Conservation (phyloP, 164 flowering plant species). For the Tinospora cordifolia region DNA sequence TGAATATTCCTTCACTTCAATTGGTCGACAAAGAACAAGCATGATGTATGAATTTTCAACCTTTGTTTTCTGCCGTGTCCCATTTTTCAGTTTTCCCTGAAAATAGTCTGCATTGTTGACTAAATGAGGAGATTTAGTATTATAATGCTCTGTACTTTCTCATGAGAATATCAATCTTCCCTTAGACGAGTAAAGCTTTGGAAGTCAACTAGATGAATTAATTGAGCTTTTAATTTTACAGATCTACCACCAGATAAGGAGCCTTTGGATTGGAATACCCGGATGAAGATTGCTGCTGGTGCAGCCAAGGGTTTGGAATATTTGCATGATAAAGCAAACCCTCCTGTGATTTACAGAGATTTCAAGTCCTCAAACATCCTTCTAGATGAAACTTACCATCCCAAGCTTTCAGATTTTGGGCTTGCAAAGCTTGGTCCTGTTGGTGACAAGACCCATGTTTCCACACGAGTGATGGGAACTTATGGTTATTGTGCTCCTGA, state of each 20-base stretch:
- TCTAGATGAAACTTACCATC: conserved; percentile 75
- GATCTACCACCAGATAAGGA: conserved; percentile 73
- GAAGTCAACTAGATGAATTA: conserved; percentile 3
- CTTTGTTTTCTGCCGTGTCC: too few relatives aligned
- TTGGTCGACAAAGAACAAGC: not conserved
- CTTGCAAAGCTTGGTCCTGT: conserved; percentile 95
- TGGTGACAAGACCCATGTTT: conserved; percentile 95
- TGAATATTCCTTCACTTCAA: not conserved
- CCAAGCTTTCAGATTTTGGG: conserved; percentile 92
- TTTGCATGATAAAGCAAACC: conserved; percentile 88
- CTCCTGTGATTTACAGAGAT: conserved; percentile 91
- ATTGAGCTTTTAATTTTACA: conserved; percentile 20
- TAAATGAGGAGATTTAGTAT: too few relatives aligned
- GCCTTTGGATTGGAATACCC: conserved; percentile 83
- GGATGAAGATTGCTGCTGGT: conserved; percentile 97
- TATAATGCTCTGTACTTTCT: too few relatives aligned
- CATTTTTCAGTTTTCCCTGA: not conserved
- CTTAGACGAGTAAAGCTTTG: not conserved
- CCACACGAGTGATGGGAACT: conserved; percentile 97
- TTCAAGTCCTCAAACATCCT: conserved; percentile 91
- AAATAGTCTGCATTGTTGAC: not conserved
- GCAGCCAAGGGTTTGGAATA: conserved; percentile 94
- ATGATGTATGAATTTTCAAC: too few relatives aligned
- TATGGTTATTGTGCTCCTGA: conserved; percentile 98
- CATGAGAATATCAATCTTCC: not conserved